These are phyloP conservation scores for Flaveria floridana DNA, from an alignment of 140 eudicot genomes.

Conservation along the genomic window DNA sequence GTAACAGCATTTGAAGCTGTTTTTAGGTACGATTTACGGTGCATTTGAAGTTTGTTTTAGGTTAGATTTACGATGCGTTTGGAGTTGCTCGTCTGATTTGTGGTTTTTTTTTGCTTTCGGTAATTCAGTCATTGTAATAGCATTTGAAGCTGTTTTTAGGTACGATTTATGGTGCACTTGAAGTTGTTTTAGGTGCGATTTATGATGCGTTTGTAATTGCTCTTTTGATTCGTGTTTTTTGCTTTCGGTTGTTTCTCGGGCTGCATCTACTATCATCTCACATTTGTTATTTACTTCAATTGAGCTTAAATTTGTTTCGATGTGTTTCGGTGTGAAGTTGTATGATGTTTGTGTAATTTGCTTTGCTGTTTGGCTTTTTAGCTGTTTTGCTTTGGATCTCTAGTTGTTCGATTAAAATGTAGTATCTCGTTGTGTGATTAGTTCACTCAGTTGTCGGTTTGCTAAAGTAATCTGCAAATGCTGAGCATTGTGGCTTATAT, in stretches of 20 bases:
- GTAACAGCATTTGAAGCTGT: conserved; percentile 19
- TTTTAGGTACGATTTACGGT: neutral
- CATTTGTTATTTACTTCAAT: conserved; percentile 18
- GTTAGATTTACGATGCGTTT: conserved; percentile 13
- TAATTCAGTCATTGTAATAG: neutral
- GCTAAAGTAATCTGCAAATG: conserved; percentile 8
- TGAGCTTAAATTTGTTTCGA: conserved; percentile 26
- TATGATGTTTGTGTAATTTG: conserved; percentile 8
- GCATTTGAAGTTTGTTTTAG: conserved; percentile 10
- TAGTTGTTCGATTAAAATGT: conserved; percentile 24
- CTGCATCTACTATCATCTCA: neutral
- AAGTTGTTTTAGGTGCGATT: neutral
- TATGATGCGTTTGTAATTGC: conserved; percentile 18
- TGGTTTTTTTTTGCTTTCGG: neutral
- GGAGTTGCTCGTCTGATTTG: conserved; percentile 3
- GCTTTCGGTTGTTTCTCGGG: neutral
- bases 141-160: neutral
- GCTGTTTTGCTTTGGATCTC: conserved; percentile 30
- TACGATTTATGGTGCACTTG: conserved; percentile 15
- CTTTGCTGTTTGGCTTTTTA: neutral
- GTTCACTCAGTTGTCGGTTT: neutral
- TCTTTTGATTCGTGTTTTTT: conserved; percentile 9
- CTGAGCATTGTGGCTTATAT: conserved; percentile 24
- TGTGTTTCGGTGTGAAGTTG: neutral
- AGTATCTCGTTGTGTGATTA: conserved; percentile 25